Base-by-base conservation (phyloP, 2,329 filamentous ascomycete genomes). In the Xylariaceae sp. region DNA sequence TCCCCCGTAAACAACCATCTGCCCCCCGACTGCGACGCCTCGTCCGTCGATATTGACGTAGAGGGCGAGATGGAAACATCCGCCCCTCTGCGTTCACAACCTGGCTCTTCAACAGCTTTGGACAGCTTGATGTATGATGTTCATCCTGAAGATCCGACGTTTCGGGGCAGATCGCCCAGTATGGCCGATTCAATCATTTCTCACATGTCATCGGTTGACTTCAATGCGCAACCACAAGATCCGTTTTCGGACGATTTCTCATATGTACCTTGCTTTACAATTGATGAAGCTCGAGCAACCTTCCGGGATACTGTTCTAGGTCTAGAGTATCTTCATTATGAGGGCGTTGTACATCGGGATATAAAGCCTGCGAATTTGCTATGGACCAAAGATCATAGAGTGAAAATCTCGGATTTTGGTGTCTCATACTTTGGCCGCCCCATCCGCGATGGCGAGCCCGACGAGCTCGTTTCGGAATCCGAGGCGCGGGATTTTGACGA, bases 341-440 rank as follows among this genome's bases (percentile, higher is more conserved):
- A 91, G 68, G 88, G 88, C 12, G 88, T 92, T 44, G 88, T 91
- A 30, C 88, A 92, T 65, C 83, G 88, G 48, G 88, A 92, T 66
- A 91, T 92, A 70, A 92, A 91, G 68, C 88, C 88, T 1, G 91
- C 92, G 39, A 97, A 97, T 68, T 79, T 99, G 5, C 78, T 99
- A 5, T 91, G 92, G 76, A 95, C 90, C 49, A 85, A 77, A 64
- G 87, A 91, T 60, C 85, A 91, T 63, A 85, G 87, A 11, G 89
- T 96, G 67, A 99, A 99, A 76, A 99, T 99, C 57, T 97, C 94
- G 4, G 94, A 99, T 68, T 99, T 99, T 74, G 94, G 94, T 34
- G 94, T 99, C 1, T 99, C 94, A 1, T 99, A 97, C 71, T 89
- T 99, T 59, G 94, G 94, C 31, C 85, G 90, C 49, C 90, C 90